phyloP scores from a whole-genome alignment of 352 stramenopile genomes.

The Aphanomyces euteiches region DNA sequence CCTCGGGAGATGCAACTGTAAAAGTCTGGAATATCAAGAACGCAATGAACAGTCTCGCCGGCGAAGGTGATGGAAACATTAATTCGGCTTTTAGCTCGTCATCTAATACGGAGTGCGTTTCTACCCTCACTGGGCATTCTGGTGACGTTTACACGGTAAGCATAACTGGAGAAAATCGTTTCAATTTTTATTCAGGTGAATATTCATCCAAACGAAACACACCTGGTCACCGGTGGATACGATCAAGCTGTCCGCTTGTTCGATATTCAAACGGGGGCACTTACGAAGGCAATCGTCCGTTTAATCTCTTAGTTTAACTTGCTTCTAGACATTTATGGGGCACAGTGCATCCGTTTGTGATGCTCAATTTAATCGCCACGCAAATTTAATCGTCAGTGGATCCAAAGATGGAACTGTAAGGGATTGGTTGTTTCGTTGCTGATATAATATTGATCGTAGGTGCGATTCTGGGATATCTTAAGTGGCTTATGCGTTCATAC shows the following conservation, averaged over 20 bases:
- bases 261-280: conserved; percentile 66
- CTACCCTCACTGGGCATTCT: conserved; percentile 50
- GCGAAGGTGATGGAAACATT: conserved; percentile 34
- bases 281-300: conserved; percentile 42
- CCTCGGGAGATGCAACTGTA: conserved; percentile 76
- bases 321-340: conserved; percentile 58
- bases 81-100: conserved; percentile 32
- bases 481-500: conserved; percentile 84
- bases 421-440: neutral
- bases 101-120: conserved; percentile 47
- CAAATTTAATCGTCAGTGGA: conserved; percentile 80
- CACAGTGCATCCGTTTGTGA: conserved; percentile 81
- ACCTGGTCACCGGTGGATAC: conserved; percentile 82
- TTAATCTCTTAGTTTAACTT: neutral
- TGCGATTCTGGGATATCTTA: conserved; percentile 85
- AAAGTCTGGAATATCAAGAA: conserved; percentile 83
- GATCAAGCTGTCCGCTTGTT: conserved; percentile 84
- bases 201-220: conserved; percentile 78
- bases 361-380: conserved; percentile 83
- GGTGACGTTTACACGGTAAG: conserved; percentile 73
- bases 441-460: neutral
- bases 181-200: neutral
- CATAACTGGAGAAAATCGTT: no score
- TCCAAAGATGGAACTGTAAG: conserved; percentile 77
- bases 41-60: conserved; percentile 40